Percentiles rank a stretch among this genome's conserved stretches.
Evolutionary conservation across 345 rosid genomes (phyloP).

Genomic region (Iberis pinnata): DNA sequence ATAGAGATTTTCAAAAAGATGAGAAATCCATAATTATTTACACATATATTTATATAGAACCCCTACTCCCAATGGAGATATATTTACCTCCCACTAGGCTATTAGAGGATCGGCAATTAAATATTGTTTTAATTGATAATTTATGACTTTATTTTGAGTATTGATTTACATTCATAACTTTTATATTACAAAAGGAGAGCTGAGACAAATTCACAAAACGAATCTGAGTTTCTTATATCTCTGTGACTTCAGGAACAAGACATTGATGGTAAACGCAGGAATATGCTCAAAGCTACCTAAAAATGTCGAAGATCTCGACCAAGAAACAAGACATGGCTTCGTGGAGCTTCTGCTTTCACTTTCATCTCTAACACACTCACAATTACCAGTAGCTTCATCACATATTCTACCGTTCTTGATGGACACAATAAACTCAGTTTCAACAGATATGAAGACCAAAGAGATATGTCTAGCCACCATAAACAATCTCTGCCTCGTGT

Average conservation of each 20-base stretch:
- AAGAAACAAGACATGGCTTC: slow-evolving; percentile 46
- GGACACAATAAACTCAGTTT: slow-evolving; percentile 40
- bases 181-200: not conserved
- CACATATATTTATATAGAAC: no score
- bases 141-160: no score
- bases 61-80: no score
- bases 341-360: slow-evolving; percentile 52
- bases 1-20: no score
- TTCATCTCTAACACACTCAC: slow-evolving; percentile 49
- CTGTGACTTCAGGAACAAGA: slow-evolving; percentile 65
- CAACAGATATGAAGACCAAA: slow-evolving; percentile 43
- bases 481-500: slow-evolving; percentile 45
- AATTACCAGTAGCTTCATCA: slow-evolving; percentile 41
- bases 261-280: slow-evolving; percentile 70
- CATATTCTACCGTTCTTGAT: slow-evolving; percentile 47
- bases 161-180: no score
- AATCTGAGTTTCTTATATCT: not conserved
- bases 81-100: no score
- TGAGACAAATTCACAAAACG: not conserved
- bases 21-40: no score
- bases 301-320: slow-evolving; percentile 35
- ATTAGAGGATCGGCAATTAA: no score
- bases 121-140: no score
- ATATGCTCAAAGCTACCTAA: slow-evolving; percentile 63
- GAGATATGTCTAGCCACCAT: slow-evolving; percentile 50